Base-by-base conservation (phyloP, 2,329 filamentous ascomycete genomes). In the Exophiala spinifera region DNA sequence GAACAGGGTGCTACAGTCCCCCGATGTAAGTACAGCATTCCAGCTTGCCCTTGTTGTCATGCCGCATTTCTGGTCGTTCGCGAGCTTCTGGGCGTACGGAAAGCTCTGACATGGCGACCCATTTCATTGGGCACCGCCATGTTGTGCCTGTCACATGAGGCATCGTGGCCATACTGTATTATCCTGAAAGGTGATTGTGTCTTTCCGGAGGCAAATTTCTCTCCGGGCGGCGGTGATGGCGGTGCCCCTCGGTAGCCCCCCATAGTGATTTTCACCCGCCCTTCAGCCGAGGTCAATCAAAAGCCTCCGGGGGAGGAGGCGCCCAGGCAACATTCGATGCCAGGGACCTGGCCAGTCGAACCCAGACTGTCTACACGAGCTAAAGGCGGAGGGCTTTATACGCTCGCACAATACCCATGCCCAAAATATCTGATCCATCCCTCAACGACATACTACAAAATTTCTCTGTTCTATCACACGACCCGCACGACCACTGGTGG, bases 11-110 rank as follows among this genome's bases (percentile, higher is more conserved):
- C 42, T 53, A 23, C 57, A 57, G 23, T 23, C 51, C 3, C 33
- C 54, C 33, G 57, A 60, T 46, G 54, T 57, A 43, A 62, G 52
- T 52, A 33, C 13, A 42, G 14, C 21, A 25, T 28, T 53, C 44
- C n/a, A n/a, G n/a, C 33, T 15, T 37, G n/a, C 25, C 28, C 13
- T 13, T 33, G 20, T 43, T 48, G 39, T 43, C 15, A 25, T 56
- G 15, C 36, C 40, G 34, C 17, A 34, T 28, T 36, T 44, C 28
- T 23, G 5, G 40, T 44, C 21, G 19, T 25, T 44, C 21, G 8
- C 11, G 21, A 42, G 17, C 39, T 19, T 21, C 42, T 21, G 13
- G 13, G 42, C n/a, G 20, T 15, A 39, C 17, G 36, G 36, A 39
- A n/a, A 4, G 36, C n/a, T n/a, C 6, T 19, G 36, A 39, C 17